phyloP scores from a whole-genome alignment of 768 basidiomycete genomes.

The Phylloporus sp. region DNA sequence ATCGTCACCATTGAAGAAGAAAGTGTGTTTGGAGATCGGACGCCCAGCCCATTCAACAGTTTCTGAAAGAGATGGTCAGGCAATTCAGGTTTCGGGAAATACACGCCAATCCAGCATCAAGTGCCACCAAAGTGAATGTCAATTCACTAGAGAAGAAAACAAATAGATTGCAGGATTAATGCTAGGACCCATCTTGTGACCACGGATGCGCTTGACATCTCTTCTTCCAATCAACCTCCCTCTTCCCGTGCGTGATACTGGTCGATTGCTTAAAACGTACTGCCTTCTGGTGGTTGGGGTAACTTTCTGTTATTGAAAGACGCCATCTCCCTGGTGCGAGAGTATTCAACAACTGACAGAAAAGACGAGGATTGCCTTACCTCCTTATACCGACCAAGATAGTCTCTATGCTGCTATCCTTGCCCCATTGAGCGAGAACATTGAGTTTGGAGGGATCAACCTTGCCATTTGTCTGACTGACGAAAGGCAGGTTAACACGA shows the following conservation, averaged over 20 bases:
- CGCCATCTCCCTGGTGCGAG: slow-evolving; percentile 80
- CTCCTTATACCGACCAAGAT: slow-evolving; percentile 90
- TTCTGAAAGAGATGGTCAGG: not conserved
- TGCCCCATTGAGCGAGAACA: slow-evolving; percentile 72
- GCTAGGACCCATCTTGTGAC: slow-evolving; percentile 19
- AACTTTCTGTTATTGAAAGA: slow-evolving; percentile 88
- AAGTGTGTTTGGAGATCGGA: not conserved
- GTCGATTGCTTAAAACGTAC: slow-evolving; percentile 45
- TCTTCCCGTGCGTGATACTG: slow-evolving; percentile 2
- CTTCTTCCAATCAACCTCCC: slow-evolving; percentile 12
- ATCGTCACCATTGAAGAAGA: no score
- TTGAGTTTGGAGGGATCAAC: slow-evolving; percentile 72
- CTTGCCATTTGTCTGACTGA: slow-evolving; percentile 67
- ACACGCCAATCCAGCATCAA: not conserved
- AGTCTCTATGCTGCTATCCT: slow-evolving; percentile 78
- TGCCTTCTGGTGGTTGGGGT: slow-evolving; percentile 92
- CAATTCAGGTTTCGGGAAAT: not conserved
- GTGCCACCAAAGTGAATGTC: slow-evolving; percentile 8
- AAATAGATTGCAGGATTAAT: slow-evolving; percentile 19
- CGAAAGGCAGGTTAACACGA: slow-evolving; percentile 91
- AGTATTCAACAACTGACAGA: slow-evolving; percentile 7
- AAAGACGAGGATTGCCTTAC: slow-evolving; percentile 36
- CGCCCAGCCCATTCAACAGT: not conserved
- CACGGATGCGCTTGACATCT: slow-evolving; percentile 7
- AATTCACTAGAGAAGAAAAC: slow-evolving; percentile 14